Evolutionary conservation across 306 rosid species (phyloP).

Genomic region (Gastrolobium villosum): DNA sequence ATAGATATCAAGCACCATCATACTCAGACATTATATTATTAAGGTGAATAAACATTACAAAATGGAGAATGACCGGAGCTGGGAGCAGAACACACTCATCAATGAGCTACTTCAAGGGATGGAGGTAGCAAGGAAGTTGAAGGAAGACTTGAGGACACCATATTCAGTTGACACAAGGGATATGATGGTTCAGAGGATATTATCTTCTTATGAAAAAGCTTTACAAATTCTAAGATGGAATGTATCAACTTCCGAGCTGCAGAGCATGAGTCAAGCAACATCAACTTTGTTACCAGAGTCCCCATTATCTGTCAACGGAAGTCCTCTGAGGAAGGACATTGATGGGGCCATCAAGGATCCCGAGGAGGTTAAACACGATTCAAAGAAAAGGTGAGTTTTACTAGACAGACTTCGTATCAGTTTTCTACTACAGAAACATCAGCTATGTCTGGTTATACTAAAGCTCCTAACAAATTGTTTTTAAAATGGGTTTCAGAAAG

Average conservation of each 20-base stretch:
- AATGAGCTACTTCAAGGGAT: constrained; percentile 79
- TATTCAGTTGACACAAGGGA: constrained; percentile 59
- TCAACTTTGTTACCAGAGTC: constrained; percentile 55
- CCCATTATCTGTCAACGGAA: constrained; percentile 63
- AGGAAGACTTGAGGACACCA: constrained; percentile 57
- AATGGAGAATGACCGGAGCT: constrained; percentile 69
- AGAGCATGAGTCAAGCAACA: constrained; percentile 36
- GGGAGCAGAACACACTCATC: constrained; percentile 75
- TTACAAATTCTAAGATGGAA: constrained; percentile 66
- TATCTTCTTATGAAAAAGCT: constrained; percentile 81
- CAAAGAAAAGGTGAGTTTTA: constrained; percentile 80
- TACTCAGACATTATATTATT: not conserved
- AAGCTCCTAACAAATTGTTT: constrained; percentile 27
- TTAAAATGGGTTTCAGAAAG: constrained; percentile 70
- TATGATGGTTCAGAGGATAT: constrained; percentile 66
- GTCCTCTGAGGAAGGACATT: constrained; percentile 65
- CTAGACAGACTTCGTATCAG: constrained; percentile 14
- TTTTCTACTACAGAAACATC: constrained; percentile 38
- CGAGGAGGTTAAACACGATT: constrained; percentile 57
- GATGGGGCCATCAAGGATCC: constrained; percentile 54
- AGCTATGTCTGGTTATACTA: constrained; percentile 34
- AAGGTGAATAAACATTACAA: constrained; percentile 32
- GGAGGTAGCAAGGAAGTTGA: constrained; percentile 84
- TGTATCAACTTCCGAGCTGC: constrained; percentile 52
- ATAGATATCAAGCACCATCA: constrained; percentile 22